Conservation (phyloP, 2,329 filamentous ascomycete genomes). For the Bertia moriformis region DNA sequence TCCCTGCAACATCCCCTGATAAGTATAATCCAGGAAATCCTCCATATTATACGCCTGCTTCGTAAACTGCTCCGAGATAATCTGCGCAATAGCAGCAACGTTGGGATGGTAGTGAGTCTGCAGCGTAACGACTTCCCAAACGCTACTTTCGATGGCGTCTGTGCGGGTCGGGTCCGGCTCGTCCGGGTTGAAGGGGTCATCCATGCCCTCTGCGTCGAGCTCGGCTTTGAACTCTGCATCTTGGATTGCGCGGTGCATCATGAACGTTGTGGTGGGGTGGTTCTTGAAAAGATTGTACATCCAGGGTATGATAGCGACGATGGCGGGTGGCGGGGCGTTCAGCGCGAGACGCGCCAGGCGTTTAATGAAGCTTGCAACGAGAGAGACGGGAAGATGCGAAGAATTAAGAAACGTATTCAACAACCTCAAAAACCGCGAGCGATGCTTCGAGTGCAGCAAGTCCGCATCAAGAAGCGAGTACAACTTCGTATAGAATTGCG, state of each 20-base stretch:
- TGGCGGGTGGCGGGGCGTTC: slow-evolving; percentile 76
- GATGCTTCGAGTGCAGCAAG: slow-evolving; percentile 83
- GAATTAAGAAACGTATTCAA: slow-evolving; percentile 82
- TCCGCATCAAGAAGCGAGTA: slow-evolving; percentile 81
- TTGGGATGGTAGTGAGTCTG: slow-evolving; percentile 95
- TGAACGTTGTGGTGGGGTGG: slow-evolving; percentile 84
- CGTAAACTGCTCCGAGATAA: slow-evolving; percentile 91
- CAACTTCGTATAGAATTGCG: slow-evolving; percentile 81
- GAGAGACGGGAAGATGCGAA: slow-evolving; percentile 75
- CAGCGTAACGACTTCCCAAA: slow-evolving; percentile 88
- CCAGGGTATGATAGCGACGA: slow-evolving; percentile 81
- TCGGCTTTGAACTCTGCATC: slow-evolving; percentile 39
- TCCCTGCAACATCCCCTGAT: slow-evolving; percentile 19
- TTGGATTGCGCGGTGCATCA: slow-evolving; percentile 69
- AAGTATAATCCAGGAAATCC: slow-evolving; percentile 92
- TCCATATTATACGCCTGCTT: slow-evolving; percentile 92
- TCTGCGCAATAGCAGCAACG: slow-evolving; percentile 82
- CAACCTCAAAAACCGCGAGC: slow-evolving; percentile 82
- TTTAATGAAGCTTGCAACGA: slow-evolving; percentile 95
- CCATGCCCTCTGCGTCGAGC: slow-evolving; percentile 42
- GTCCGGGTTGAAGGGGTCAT: slow-evolving; percentile 63
- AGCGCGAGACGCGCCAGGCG: slow-evolving; percentile 71
- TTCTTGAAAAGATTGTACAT: slow-evolving; percentile 86
- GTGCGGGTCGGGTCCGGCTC: slow-evolving; percentile 77
- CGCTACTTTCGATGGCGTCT: slow-evolving; percentile 72